Evolutionary conservation across 2,329 filamentous ascomycete species (phyloP), one percentile per base, ranked within the genome.

Genomic region (Albifimbria verrucaria): DNA sequence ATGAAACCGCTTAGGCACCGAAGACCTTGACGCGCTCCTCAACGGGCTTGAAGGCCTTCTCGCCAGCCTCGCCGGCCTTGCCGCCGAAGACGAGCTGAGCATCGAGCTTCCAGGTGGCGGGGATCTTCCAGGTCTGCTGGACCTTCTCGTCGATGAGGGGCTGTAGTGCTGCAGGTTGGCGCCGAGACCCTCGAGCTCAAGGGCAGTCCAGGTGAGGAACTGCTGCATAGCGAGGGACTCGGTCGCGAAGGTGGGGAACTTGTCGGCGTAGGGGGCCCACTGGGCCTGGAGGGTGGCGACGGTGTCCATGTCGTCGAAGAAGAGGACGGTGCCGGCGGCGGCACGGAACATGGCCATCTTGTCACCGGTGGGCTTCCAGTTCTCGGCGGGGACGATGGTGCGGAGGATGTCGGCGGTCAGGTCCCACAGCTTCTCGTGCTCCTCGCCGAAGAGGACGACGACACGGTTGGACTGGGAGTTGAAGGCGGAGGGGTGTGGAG

Each of bases 121-220:
- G 88, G 26, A 96, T 63, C 53, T 80, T 79, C 88, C 90, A 96
- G 62, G 83, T 76, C 56, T 73, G 76, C 44, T 80, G 74, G 50
- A 92, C 87, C 75, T 86, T 83, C 59, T 80, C 78, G 73, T 96
- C 88, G 62, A 95, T 83, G 54, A 96, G 72, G 20, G 91, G 81
- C 91, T 94, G 80, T 96, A 96, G 77, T 96, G 92, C 80, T 96
- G 92, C 50, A 96, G 80, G 79, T 92, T 96, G 68, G 87, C 89
- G 59, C 91, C 91, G 52, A 95, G 82, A 25, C 92, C 91, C 69
- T 94, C 90, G 55, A 86, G 80, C 75, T 92, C 89, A 53, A 96
- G 83, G 4, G 87, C 89, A 18, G 86, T 87, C 92, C 92, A 96
- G 61, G 91, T 69, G 59, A 84, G 77, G 73, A 83, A 88, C 77